Evolutionary conservation across 768 basidiomycete genomes (phyloP), one percentile per base, ranked within the genome.

Genomic region (Termitomyces sp.): DNA sequence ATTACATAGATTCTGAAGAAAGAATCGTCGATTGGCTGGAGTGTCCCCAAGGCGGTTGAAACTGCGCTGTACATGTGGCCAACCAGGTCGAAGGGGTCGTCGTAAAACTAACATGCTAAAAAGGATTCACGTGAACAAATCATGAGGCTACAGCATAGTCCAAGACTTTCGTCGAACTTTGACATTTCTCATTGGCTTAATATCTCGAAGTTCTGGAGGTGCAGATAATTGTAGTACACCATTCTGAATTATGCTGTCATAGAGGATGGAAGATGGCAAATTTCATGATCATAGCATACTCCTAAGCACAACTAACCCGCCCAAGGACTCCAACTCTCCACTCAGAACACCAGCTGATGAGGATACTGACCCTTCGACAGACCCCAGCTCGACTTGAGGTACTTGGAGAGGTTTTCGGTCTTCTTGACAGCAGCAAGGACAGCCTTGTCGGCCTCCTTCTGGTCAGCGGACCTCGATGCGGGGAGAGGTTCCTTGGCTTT

Each of bases 331-430:
- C 60, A 15, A 38, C 37, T 38, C 37, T 38, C 37, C 57, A 48
- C 62, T 80, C 78, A 98, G 82, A 97, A 98, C 61, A 82, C 82
- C 77, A 99, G 72, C 76, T 91, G 84, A 79, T 99, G 97, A 70
- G 97, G 92, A 80, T 82, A 93, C 78, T 98, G 94, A 60, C 95
- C 94, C 83, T 95, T 97, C 65, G 92, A 93, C 60, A 99, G 82
- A 70, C 93, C 94, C 81, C 90, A 99, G 68, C 81, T 85, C 55
- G 95, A 83, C 71, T 87, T 88, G 66, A 99, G 83, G 78, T 99
- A 99, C 76, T 94, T 95, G 70, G 78, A 80, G 63, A 98, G 81
- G 80, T 88, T 86, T 67, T 92, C 89, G 62, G 89, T 87, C 79
- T 91, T 91, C 82, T 91, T 94, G 70, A 97, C 78, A 55, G 89